These are phyloP conservation scores for Rhodotorula sp. DNA, from an alignment of 1,284 basidiomycete genomes.

Conservation along the genomic window DNA sequence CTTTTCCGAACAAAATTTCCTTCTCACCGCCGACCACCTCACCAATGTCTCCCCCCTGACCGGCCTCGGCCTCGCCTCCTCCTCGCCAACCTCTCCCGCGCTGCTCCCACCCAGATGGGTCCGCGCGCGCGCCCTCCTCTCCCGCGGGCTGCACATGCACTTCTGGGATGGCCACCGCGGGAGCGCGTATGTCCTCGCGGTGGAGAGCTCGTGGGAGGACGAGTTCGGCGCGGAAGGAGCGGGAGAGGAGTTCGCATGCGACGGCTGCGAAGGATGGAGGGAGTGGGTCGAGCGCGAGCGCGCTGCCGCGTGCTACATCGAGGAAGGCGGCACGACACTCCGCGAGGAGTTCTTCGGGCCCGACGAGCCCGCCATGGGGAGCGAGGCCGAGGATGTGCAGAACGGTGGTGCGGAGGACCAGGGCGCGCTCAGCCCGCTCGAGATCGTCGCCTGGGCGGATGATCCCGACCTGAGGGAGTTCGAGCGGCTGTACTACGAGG, in stretches of 20 bases:
- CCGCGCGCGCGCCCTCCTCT: slow-evolving; percentile 7
- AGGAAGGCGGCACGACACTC: too few relatives aligned
- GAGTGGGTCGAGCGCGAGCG: slow-evolving; percentile 8
- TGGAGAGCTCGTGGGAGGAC: slow-evolving; percentile 12
- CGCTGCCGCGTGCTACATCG: neutral
- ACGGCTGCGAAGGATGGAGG: slow-evolving; percentile 8
- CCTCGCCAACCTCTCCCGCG: neutral
- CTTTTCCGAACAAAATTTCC: neutral
- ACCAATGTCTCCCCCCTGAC: slow-evolving; percentile 28
- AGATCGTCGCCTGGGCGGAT: slow-evolving; percentile 20
- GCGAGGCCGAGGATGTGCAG: too few relatives aligned
- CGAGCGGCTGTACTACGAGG: slow-evolving; percentile 20
- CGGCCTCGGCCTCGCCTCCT: slow-evolving; percentile 16
- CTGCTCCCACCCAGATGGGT: neutral
- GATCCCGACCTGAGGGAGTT: slow-evolving; percentile 15
- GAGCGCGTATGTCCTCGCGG: slow-evolving; percentile 21
- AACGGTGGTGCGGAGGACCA: neutral
- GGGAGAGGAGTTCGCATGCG: neutral
- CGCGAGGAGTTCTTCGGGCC: too few relatives aligned
- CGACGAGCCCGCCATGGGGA: too few relatives aligned
- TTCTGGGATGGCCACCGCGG: slow-evolving; percentile 24
- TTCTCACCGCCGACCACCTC: slow-evolving; percentile 19
- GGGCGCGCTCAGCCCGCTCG: neutral
- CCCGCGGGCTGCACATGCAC: slow-evolving; percentile 9
- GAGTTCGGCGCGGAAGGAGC: neutral